A percentile compares a stretch with the other conserved stretches of the same genome.
These are phyloP conservation scores for Suillus spraguei DNA, from an alignment of 768 basidiomycete species.

Conservation along the genomic window DNA sequence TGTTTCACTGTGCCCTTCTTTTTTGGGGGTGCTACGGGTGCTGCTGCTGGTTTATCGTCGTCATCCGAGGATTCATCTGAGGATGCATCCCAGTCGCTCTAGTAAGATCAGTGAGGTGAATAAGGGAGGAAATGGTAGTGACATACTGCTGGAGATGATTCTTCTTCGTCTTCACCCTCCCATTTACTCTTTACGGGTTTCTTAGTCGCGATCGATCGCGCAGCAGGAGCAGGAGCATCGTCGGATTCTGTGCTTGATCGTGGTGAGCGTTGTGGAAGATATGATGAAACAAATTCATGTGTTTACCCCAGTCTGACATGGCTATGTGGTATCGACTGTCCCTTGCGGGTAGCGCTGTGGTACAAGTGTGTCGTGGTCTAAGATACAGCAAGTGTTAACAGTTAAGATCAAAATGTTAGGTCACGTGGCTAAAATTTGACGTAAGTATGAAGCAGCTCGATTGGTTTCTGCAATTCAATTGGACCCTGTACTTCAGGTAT, in stretches of 20 bases:
- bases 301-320: constrained; percentile 53
- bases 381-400: not conserved
- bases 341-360: constrained; percentile 6
- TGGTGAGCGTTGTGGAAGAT: constrained; percentile 22
- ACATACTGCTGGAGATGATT: constrained; percentile 73
- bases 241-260: constrained; percentile 37
- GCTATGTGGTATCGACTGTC: constrained; percentile 8
- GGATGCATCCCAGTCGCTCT: constrained; percentile 97
- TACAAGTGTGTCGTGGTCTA: constrained; percentile 5
- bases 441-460: no score
- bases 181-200: constrained; percentile 62
- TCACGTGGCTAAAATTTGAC: not conserved
- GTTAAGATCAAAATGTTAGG: not conserved
- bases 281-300: constrained; percentile 10
- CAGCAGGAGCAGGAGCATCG: constrained; percentile 34
- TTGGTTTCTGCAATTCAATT: no score
- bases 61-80: constrained; percentile 58
- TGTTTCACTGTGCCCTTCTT: constrained; percentile 93
- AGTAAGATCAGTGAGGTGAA: constrained; percentile 12
- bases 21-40: constrained; percentile 69
- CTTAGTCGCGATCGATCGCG: constrained; percentile 23
- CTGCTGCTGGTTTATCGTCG: constrained; percentile 46
- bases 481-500: no score
- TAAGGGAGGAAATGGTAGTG: not conserved
- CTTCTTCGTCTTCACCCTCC: constrained; percentile 92